phyloP scores from a whole-genome alignment of 73 alveolate species.

The Tetrahymena elliotti region DNA sequence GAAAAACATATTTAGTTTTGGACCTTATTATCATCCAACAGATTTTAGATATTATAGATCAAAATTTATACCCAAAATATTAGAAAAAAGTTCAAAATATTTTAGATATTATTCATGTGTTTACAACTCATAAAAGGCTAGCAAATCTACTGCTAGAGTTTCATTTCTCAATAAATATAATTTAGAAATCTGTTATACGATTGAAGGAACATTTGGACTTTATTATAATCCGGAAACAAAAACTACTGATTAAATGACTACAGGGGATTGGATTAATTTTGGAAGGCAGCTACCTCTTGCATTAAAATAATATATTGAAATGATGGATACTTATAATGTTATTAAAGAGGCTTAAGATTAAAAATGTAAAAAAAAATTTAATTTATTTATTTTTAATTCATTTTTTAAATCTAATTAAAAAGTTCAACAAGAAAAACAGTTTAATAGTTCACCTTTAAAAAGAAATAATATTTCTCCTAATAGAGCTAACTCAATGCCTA shows the following conservation, averaged over 20 bases:
- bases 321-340: not conserved
- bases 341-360: not conserved
- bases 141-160: conserved; percentile 28
- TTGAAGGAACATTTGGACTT: conserved; percentile 21
- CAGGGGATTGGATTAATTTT: conserved; percentile 10
- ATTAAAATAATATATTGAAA: not conserved
- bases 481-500: not conserved
- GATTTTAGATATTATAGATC: conserved; percentile 21
- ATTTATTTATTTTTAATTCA: not conserved
- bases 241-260: conserved; percentile 7
- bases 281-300: conserved; percentile 11
- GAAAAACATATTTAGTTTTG: conserved; percentile 60
- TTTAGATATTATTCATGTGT: conserved; percentile 28
- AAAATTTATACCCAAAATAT: not conserved
- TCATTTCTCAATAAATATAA: conserved; percentile 7
- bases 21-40: conserved; percentile 53
- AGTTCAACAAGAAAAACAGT: not conserved
- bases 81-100: not conserved
- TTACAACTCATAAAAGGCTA: not conserved
- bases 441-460: not conserved
- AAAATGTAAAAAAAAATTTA: not conserved
- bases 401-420: not conserved
- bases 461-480: not conserved
- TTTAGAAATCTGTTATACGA: conserved; percentile 30
- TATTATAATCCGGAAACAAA: conserved; percentile 1